phyloP scores from a whole-genome alignment of 257 asterid genomes.

The Przewalskia tangutica region DNA sequence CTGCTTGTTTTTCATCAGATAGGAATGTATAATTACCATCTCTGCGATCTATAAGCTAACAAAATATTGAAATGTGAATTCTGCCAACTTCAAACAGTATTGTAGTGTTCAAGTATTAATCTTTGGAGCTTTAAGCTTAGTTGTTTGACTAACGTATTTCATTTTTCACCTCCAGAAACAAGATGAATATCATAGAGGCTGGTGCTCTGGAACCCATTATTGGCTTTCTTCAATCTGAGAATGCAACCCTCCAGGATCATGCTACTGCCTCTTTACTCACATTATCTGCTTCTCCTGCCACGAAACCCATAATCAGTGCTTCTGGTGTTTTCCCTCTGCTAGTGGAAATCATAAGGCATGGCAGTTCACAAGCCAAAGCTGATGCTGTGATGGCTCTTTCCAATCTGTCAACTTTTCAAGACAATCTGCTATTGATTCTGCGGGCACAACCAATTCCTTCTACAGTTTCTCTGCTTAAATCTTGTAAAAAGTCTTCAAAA shows the following conservation, averaged over 20 bases:
- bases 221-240: conserved; percentile 55
- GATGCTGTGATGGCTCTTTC: conserved; percentile 85
- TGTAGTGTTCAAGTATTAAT: neutral
- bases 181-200: conserved; percentile 56
- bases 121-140: neutral
- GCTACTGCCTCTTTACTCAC: conserved; percentile 86
- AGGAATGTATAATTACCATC: neutral
- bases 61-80: neutral
- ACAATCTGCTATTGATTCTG: conserved; percentile 45
- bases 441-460: conserved; percentile 53
- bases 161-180: conserved; percentile 49
- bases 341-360: conserved; percentile 40
- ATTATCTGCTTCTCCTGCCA: conserved; percentile 71
- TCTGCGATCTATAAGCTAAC: neutral
- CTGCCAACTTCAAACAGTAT: neutral
- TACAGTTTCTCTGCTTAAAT: conserved; percentile 49
- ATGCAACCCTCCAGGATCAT: conserved; percentile 51
- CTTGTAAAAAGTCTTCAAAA: conserved; percentile 60
- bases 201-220: conserved; percentile 78
- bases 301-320: conserved; percentile 69
- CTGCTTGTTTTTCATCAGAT: neutral
- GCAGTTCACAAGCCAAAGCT: conserved; percentile 53
- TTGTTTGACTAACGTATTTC: neutral
- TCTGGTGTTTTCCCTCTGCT: conserved; percentile 87
- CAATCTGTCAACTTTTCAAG: conserved; percentile 66